phyloP scores from a whole-genome alignment of 2,329 filamentous ascomycete genomes.

The Colletotrichum brevisporum region DNA sequence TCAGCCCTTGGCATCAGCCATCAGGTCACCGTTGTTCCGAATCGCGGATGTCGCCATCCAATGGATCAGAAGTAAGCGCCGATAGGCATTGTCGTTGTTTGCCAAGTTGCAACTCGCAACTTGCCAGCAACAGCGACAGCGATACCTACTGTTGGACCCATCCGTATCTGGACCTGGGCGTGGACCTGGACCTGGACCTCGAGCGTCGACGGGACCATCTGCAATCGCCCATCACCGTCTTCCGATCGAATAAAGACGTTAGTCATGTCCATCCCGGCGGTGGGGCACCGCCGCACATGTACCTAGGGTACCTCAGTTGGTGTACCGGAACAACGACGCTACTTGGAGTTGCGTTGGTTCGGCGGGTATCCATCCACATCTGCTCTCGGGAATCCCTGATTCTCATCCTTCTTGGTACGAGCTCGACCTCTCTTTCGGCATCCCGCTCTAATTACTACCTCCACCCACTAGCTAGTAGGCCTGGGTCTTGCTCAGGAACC shows the following conservation, averaged over 20 bases:
- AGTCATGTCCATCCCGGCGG: no score
- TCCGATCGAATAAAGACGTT: no score
- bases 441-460: conserved; percentile 21
- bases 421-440: conserved; percentile 7
- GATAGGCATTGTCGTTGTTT: no score
- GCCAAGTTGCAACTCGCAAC: background rate
- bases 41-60: background rate
- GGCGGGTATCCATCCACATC: conserved; percentile 15
- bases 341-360: conserved; percentile 36
- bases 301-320: no score
- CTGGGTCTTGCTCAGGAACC: background rate
- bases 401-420: conserved; percentile 22
- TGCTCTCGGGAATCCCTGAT: conserved; percentile 10
- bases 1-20: conserved; percentile 33
- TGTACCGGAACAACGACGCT: background rate
- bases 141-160: no score
- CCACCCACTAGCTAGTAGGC: background rate
- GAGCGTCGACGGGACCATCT: background rate
- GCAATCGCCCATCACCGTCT: background rate
- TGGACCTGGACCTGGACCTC: background rate
- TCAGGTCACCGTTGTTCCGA: conserved; percentile 27
- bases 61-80: background rate
- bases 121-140: background rate
- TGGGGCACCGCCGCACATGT: no score
- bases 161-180: no score